These are phyloP conservation scores for Thelonectria olida DNA, from an alignment of 2,329 filamentous ascomycete genomes.

Conservation along the genomic window DNA sequence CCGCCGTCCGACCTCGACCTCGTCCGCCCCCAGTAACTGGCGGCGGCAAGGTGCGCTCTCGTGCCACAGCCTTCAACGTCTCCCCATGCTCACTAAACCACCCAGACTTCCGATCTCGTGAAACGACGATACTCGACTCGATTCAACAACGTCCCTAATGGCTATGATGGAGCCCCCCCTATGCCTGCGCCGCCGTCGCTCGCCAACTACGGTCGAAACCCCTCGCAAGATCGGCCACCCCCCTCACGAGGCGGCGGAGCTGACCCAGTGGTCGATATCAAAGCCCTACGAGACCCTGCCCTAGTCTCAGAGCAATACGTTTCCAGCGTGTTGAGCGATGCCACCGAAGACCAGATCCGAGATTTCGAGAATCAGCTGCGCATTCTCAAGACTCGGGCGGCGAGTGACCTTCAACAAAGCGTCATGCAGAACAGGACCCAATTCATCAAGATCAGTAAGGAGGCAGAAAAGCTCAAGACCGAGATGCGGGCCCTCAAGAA, in stretches of 20 bases:
- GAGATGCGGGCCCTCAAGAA: constrained; percentile 93
- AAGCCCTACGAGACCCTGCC: constrained; percentile 81
- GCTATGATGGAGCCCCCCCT: constrained; percentile 76
- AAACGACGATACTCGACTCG: constrained; percentile 95
- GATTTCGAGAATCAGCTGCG: constrained; percentile 81
- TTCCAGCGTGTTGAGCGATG: constrained; percentile 78
- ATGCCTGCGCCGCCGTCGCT: constrained; percentile 73
- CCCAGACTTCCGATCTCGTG: constrained; percentile 80
- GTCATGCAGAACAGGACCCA: constrained; percentile 97
- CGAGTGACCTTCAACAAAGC: constrained; percentile 89
- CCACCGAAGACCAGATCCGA: constrained; percentile 86
- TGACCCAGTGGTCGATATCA: constrained; percentile 76
- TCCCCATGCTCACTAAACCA: constrained; percentile 29
- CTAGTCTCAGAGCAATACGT: constrained; percentile 84
- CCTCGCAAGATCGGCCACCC: constrained; percentile 55
- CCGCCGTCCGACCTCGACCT: constrained; percentile 50
- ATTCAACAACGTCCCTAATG: constrained; percentile 80
- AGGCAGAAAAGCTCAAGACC: constrained; percentile 95
- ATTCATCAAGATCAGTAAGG: constrained; percentile 99
- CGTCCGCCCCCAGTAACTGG: constrained; percentile 61
- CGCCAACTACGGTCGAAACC: constrained; percentile 65
- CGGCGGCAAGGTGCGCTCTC: constrained; percentile 63
- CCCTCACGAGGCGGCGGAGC: constrained; percentile 62
- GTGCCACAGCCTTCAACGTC: constrained; percentile 12
- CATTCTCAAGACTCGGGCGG: constrained; percentile 80